These are phyloP conservation scores for Cordia subcordata DNA, from an alignment of 257 asterid genomes.

Conservation along the genomic window DNA sequence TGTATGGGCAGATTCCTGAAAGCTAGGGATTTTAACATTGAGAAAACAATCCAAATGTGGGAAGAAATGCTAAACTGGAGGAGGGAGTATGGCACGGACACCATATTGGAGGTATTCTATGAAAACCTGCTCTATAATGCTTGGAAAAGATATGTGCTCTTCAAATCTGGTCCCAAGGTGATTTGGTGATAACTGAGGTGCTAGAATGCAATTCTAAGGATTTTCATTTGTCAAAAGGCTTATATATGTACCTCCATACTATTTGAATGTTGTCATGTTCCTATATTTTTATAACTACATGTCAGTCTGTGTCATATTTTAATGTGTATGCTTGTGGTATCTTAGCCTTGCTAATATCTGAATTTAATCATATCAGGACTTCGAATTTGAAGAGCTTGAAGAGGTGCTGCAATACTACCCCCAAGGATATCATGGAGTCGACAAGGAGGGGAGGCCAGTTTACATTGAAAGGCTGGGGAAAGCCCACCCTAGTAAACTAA, in stretches of 20 bases:
- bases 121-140: not conserved
- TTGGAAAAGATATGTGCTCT: not conserved
- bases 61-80: constrained; percentile 97
- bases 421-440: constrained; percentile 98
- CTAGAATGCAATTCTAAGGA: not conserved
- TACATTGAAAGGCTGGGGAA: constrained; percentile 94
- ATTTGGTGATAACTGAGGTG: not conserved
- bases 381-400: constrained; percentile 71
- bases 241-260: not conserved
- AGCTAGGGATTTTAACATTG: constrained; percentile 72
- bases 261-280: constrained; percentile 5
- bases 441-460: constrained; percentile 93
- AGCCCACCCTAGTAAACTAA: constrained; percentile 75
- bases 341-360: constrained; percentile 1
- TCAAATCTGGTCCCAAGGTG: not conserved
- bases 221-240: not conserved
- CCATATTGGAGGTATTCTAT: constrained; percentile 69
- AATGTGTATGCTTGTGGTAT: not conserved
- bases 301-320: not conserved
- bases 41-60: constrained; percentile 80
- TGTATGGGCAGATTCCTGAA: constrained; percentile 65
- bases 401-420: constrained; percentile 91
- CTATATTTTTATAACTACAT: constrained; percentile 8
- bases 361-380: constrained; percentile 54
- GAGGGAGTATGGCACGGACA: constrained; percentile 77